Percentiles rank a stretch among this genome's conserved stretches.
Conservation (phyloP, 1,284 basidiomycete genomes). For the Pseudozyma sp. region DNA sequence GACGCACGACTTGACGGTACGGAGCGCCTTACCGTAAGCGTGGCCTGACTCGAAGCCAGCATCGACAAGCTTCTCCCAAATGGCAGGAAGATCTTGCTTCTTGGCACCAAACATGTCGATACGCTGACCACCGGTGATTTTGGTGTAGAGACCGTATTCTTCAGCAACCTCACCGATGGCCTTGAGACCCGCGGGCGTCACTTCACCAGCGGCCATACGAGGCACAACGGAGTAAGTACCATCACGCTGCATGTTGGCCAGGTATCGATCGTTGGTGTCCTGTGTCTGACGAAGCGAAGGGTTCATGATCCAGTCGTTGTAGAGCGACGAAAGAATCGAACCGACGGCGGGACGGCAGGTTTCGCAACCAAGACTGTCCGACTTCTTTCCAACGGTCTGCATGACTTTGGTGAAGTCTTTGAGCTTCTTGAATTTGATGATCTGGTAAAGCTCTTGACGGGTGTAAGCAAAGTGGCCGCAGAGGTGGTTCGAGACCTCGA, state of each 20-base stretch:
- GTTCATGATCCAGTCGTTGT: conserved; percentile 78
- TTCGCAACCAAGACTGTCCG: conserved; percentile 77
- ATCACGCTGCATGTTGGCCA: conserved; percentile 82
- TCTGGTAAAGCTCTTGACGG: conserved; percentile 78
- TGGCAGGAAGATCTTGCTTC: conserved; percentile 80
- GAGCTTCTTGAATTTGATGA: conserved; percentile 78
- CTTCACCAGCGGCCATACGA: conserved; percentile 77
- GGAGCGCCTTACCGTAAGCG: conserved; percentile 77
- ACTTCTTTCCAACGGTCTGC: conserved; percentile 73
- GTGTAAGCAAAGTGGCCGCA: conserved; percentile 79
- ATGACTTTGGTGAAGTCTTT: conserved; percentile 75
- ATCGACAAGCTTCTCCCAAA: conserved; percentile 78
- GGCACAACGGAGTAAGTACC: conserved; percentile 81
- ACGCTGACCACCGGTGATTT: conserved; percentile 72
- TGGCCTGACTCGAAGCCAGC: conserved; percentile 82
- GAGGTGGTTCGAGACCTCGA: conserved; percentile 75
- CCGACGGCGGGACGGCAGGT: conserved; percentile 79
- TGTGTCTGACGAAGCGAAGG: conserved; percentile 78
- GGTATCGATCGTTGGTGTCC: conserved; percentile 77
- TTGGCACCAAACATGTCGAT: conserved; percentile 81
- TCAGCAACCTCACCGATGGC: conserved; percentile 78
- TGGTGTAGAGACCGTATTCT: conserved; percentile 76
- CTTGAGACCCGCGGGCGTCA: conserved; percentile 78
- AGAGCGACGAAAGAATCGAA: conserved; percentile 77
- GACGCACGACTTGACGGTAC: conserved; percentile 76